Conservation (phyloP, 31 red algal species). For the Asparagopsis taxiformis region DNA sequence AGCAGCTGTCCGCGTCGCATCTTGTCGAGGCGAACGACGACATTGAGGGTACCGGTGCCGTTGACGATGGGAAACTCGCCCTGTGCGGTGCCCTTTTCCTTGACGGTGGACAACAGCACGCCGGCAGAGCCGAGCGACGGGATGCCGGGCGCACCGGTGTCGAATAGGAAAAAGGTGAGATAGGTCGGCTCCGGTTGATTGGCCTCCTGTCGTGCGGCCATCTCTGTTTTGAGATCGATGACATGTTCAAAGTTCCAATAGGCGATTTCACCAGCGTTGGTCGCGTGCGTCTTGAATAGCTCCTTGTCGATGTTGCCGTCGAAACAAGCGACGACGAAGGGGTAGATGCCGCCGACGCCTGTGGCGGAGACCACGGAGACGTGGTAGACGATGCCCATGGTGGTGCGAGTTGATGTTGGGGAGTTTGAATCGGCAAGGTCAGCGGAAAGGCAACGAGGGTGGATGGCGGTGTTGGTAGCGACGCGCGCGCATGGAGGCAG, state of each 20-base stretch:
- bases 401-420: no score
- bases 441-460: no score
- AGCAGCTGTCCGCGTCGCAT: background rate
- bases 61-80: conserved; percentile 70
- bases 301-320: conserved; percentile 48
- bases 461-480: no score
- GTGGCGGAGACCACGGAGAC: conserved; percentile 9
- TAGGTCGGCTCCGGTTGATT: conserved; percentile 23
- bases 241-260: conserved; percentile 21
- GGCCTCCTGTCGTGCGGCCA: conserved; percentile 10
- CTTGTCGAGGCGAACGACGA: conserved; percentile 22
- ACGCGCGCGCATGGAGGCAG: no score
- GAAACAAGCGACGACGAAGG: conserved; percentile 58
- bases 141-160: conserved; percentile 33
- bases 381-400: no score
- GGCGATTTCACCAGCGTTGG: background rate
- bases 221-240: conserved; percentile 27
- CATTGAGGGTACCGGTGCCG: conserved; percentile 22
- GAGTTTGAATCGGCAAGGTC: no score
- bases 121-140: conserved; percentile 53
- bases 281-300: conserved; percentile 40
- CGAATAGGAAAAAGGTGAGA: conserved; percentile 50
- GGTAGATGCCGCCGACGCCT: conserved; percentile 37
- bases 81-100: conserved; percentile 13
- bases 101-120: conserved; percentile 34